Conservation (phyloP, 2,329 filamentous ascomycete genomes). For the Alternaria sp. region DNA sequence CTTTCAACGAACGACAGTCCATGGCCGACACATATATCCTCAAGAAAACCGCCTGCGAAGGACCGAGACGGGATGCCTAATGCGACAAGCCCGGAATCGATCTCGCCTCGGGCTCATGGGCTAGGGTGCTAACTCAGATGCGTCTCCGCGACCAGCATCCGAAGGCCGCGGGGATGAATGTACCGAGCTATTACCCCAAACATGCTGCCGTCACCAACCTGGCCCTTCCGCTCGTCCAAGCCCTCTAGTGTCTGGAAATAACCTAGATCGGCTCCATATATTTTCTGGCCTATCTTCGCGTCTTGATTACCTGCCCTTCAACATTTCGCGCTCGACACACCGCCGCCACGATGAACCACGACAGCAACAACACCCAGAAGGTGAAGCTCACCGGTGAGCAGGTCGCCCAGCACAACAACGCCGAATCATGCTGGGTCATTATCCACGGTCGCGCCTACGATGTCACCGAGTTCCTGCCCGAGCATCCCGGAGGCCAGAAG, state of each 20-base stretch:
- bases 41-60: background rate
- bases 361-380: conserved; percentile 50
- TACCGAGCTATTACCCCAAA: conserved; percentile 34
- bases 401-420: conserved; percentile 76
- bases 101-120: background rate
- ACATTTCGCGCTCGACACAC: conserved; percentile 2
- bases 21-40: background rate
- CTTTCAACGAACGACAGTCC: background rate
- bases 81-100: background rate
- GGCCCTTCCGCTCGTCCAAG: conserved; percentile 27
- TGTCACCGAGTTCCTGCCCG: conserved; percentile 68
- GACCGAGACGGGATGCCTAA: conserved; percentile 1
- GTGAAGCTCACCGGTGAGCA: conserved; percentile 54
- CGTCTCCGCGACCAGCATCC: conserved; percentile 18
- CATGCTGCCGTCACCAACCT: conserved; percentile 42
- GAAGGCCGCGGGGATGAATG: conserved; percentile 34
- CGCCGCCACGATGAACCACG: conserved; percentile 51
- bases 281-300: conserved; percentile 11
- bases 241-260: conserved; percentile 31
- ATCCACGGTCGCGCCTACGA: conserved; percentile 73
- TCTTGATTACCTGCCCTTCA: conserved; percentile 4
- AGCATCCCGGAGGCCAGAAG: conserved; percentile 72
- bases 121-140: background rate
- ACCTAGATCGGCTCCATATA: conserved; percentile 13
- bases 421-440: conserved; percentile 79